Conservation (phyloP, 176 grass and related monocot species). For the maize (Zea mays) region Zm-B73-REFERENCE-NAM-5.0 NC_050098.1:100257501-100258000, state of each 20-base stretch:
- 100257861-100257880: constrained; percentile 19
- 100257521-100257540: constrained; percentile 43
- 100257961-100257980: constrained; percentile 33
- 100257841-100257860: constrained; percentile 17
- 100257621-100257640: constrained; percentile 55
- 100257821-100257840: constrained; percentile 42
- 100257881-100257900: not conserved
- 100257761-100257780: constrained; percentile 62
- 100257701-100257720: constrained; percentile 58
- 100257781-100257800: constrained; percentile 42
- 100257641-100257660: constrained; percentile 48
- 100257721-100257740: constrained; percentile 61
- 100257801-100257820: constrained; percentile 18
- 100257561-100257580: constrained; percentile 45
- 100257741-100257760: constrained; percentile 61
- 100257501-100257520: constrained; percentile 46
- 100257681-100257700: constrained; percentile 61
- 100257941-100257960: not conserved
- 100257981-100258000: constrained; percentile 20
- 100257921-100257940: constrained; percentile 34
- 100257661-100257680: constrained; percentile 69
- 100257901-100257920: constrained; percentile 20
- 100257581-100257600: constrained; percentile 76
- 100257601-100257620: constrained; percentile 73
- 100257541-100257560: constrained; percentile 49